Evolutionary conservation across 2,329 filamentous ascomycete genomes (phyloP).

Genomic region (Stemphylium vesicarium): DNA sequence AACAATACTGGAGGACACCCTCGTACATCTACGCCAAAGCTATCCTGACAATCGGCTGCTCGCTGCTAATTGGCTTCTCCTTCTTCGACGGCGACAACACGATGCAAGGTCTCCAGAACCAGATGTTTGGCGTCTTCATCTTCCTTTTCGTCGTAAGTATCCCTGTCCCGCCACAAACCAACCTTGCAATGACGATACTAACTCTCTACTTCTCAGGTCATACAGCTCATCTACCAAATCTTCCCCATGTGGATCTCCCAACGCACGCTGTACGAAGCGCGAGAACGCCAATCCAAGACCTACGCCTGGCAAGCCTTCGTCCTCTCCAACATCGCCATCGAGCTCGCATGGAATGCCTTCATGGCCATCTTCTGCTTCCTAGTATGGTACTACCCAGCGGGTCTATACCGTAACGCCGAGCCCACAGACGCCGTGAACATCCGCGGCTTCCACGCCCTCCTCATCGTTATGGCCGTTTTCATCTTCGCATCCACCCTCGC

Average conservation of each 20-base stretch:
- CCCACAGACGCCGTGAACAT: conserved; percentile 62
- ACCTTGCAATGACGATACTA: background rate
- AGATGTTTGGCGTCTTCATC: conserved; percentile 60
- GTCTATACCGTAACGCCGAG: conserved; percentile 72
- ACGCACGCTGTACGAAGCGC: conserved; percentile 64
- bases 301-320: conserved; percentile 79
- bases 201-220: background rate
- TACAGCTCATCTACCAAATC: conserved; percentile 54
- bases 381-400: conserved; percentile 69
- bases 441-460: conserved; percentile 72
- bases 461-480: conserved; percentile 65
- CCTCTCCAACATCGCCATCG: conserved; percentile 71
- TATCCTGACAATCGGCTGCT: conserved; percentile 34
- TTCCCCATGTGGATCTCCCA: conserved; percentile 65
- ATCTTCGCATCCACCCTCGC: conserved; percentile 71
- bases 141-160: conserved; percentile 46
- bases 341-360: conserved; percentile 63
- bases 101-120: conserved; percentile 54
- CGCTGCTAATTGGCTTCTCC: conserved; percentile 49
- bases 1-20: conserved; percentile 56
- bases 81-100: conserved; percentile 49
- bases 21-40: conserved; percentile 51
- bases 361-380: conserved; percentile 58
- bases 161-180: conserved; percentile 51
- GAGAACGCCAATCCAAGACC: conserved; percentile 67